Percentiles rank a stretch among this genome's conserved stretches.
phyloP scores from a whole-genome alignment of 139 green algal species.

The Coelastrella sp. region DNA sequence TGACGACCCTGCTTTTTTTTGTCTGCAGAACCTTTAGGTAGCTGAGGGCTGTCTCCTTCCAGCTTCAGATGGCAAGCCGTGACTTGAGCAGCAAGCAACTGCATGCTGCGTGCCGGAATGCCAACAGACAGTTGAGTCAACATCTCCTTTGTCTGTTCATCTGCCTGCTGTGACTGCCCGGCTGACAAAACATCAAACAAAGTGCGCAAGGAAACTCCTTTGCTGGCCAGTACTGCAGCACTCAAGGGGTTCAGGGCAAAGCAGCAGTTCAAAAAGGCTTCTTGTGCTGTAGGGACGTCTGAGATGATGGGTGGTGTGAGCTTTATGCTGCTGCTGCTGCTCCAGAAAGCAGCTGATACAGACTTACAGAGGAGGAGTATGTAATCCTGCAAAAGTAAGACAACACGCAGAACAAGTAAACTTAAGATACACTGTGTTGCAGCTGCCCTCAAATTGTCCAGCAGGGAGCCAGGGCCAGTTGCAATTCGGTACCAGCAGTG shows the following conservation, averaged over 20 bases:
- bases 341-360: conserved; percentile 2
- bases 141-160: not conserved
- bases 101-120: conserved; percentile 16
- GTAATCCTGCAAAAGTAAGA: not conserved
- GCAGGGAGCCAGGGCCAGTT: not conserved
- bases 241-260: conserved; percentile 14
- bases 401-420: not conserved
- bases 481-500: too few relatives aligned
- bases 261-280: not conserved
- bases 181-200: not conserved
- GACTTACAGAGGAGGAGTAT: not conserved
- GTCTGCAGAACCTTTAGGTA: not conserved
- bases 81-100: conserved; percentile 18
- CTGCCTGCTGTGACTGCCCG: not conserved
- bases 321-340: conserved; percentile 8
- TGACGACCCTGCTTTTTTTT: not conserved
- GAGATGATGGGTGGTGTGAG: not conserved
- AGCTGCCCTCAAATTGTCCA: not conserved
- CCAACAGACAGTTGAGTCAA: conserved; percentile 3
- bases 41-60: not conserved
- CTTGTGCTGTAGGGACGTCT: conserved; percentile 20
- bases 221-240: conserved; percentile 21
- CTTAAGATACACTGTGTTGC: not conserved
- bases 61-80: not conserved
- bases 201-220: not conserved